A percentile compares a stretch with the other conserved stretches of the same genome.
These are phyloP conservation scores for Cladosporium sp. DNA, from an alignment of 2,329 filamentous ascomycete species.

Conservation along the genomic window DNA sequence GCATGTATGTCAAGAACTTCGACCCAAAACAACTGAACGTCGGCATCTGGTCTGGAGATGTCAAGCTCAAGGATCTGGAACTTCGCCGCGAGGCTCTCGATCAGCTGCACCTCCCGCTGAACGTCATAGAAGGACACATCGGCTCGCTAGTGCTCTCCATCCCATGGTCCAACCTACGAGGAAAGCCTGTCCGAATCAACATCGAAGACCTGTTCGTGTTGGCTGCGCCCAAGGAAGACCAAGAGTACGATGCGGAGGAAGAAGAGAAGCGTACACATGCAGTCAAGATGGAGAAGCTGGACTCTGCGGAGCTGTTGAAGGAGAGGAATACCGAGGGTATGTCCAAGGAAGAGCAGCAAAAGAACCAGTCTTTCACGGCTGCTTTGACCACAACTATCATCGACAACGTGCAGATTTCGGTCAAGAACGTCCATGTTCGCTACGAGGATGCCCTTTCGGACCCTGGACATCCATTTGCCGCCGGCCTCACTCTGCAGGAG, in stretches of 20 bases:
- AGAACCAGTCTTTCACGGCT: constrained; percentile 96
- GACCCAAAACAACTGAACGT: constrained; percentile 97
- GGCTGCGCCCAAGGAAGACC: constrained; percentile 92
- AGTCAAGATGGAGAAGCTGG: constrained; percentile 98
- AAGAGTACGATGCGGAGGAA: constrained; percentile 88
- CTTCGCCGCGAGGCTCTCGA: constrained; percentile 93
- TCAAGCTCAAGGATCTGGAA: constrained; percentile 90
- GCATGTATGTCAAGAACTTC: constrained; percentile 99
- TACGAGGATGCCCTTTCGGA: constrained; percentile 98
- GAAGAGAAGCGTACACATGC: constrained; percentile 82
- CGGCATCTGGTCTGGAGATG: constrained; percentile 98
- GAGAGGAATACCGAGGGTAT: constrained; percentile 90
- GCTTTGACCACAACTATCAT: constrained; percentile 95
- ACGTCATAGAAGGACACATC: constrained; percentile 92
- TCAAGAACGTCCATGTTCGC: constrained; percentile 97
- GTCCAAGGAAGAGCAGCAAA: constrained; percentile 92
- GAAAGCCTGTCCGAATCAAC: constrained; percentile 89
- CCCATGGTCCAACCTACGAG: constrained; percentile 94
- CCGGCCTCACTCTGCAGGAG: constrained; percentile 89
- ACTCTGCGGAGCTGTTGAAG: constrained; percentile 91
- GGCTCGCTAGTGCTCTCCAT: constrained; percentile 90
- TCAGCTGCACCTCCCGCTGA: constrained; percentile 92
- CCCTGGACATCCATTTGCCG: constrained; percentile 89
- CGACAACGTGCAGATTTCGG: constrained; percentile 94
- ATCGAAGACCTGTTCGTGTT: constrained; percentile 97